Conservation (phyloP, 495 filamentous ascomycete species). For the Podospora conica region DNA sequence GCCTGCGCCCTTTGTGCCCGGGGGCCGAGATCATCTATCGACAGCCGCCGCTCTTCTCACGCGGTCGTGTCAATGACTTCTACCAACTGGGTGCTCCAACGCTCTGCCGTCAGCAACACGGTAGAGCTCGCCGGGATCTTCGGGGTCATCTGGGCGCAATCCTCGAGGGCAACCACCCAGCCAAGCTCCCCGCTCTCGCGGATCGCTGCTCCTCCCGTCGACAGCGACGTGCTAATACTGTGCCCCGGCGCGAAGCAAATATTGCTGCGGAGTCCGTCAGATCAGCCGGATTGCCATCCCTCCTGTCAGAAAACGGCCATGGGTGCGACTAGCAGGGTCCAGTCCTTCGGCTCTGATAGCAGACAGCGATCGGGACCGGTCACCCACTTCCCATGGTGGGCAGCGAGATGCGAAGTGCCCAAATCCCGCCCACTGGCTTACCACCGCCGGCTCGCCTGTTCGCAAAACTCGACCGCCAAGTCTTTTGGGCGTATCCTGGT, state of each 20-base stretch:
- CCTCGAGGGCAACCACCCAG: neutral
- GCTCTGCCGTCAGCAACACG: neutral
- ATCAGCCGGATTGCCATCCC: constrained; percentile 10
- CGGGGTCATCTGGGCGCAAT: neutral
- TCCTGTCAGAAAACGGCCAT: neutral
- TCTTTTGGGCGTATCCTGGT: neutral
- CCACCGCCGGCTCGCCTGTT: neutral
- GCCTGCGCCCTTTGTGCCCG: neutral
- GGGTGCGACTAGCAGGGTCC: constrained; percentile 18
- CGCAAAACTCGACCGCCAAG: neutral
- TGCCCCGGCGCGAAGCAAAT: neutral
- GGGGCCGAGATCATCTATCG: neutral
- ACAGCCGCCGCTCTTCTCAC: neutral
- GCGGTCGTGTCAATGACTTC: neutral
- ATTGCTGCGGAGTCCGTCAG: constrained; percentile 3
- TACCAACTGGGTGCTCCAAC: neutral
- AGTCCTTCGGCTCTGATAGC: constrained; percentile 13
- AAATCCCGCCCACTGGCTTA: neutral
- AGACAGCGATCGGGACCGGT: constrained; percentile 6
- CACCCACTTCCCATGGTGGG: constrained; percentile 6
- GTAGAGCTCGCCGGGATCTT: neutral
- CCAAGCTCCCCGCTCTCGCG: neutral
- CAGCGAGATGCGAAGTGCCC: neutral
- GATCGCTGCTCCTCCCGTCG: neutral
- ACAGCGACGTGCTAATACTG: neutral